These are phyloP conservation scores for Yarrowia sp. DNA, from an alignment of 805 yeast genomes.

Conservation along the genomic window DNA sequence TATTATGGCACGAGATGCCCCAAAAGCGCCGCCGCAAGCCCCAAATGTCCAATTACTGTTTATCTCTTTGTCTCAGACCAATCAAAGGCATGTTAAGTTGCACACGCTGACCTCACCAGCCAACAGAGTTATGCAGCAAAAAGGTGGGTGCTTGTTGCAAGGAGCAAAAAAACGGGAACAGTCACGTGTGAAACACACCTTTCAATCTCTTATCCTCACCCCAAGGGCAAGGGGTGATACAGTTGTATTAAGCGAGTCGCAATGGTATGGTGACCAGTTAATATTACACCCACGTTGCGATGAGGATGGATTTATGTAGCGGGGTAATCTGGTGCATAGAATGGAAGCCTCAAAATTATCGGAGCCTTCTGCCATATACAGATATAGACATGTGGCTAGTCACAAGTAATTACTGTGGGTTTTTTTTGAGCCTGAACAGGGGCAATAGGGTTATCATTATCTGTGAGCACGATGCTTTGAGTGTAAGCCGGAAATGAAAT, in stretches of 20 bases:
- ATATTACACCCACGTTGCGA: neutral
- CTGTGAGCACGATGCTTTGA: neutral
- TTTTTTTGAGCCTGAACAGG: neutral
- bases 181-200: neutral
- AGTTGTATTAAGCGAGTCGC: neutral
- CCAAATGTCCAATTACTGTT: neutral
- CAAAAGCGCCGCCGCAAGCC: too few species aligned
- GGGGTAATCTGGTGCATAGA: neutral
- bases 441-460: neutral
- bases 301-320: neutral
- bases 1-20: neutral
- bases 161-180: neutral
- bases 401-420: neutral
- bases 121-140: conserved; percentile 19
- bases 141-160: neutral
- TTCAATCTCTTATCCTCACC: neutral
- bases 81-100: neutral
- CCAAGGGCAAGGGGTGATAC: neutral
- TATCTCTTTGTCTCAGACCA: neutral
- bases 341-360: neutral
- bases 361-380: too few species aligned
- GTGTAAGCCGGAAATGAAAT: neutral
- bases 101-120: neutral
- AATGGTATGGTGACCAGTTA: neutral
- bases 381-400: too few species aligned